Conservation (phyloP, 1,284 basidiomycete species). For the Pseudozyma sp. region DNA sequence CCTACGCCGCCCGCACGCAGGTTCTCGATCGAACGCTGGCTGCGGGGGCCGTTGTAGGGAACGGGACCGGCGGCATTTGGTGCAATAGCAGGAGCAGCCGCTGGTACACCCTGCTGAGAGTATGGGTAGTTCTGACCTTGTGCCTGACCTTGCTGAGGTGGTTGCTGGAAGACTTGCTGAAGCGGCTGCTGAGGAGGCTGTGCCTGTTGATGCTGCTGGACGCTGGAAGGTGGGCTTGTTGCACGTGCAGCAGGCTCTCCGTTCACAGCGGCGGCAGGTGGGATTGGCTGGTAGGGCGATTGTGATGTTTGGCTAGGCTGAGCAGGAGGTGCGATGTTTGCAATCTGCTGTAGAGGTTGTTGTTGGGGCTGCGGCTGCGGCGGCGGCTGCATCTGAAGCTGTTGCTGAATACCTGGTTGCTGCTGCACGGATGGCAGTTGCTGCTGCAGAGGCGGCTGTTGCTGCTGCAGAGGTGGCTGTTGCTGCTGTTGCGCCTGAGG, state of each 20-base stretch:
- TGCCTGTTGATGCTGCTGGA: slow-evolving; percentile 26
- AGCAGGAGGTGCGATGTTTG: slow-evolving; percentile 10
- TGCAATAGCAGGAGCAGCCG: slow-evolving; percentile 8
- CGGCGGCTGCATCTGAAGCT: background rate
- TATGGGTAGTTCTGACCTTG: slow-evolving; percentile 25
- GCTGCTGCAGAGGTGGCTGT: slow-evolving; percentile 9
- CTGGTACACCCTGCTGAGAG: slow-evolving; percentile 22
- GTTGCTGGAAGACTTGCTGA: slow-evolving; percentile 23
- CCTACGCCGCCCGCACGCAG: slow-evolving; percentile 47
- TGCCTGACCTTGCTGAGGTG: slow-evolving; percentile 17
- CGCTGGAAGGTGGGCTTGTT: slow-evolving; percentile 22
- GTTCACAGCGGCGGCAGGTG: slow-evolving; percentile 10
- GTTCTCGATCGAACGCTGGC: slow-evolving; percentile 62
- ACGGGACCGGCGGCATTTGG: slow-evolving; percentile 17
- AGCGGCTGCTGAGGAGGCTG: slow-evolving; percentile 12
- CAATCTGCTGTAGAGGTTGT: slow-evolving; percentile 16
- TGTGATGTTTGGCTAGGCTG: slow-evolving; percentile 7
- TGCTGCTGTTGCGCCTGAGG: slow-evolving; percentile 6
- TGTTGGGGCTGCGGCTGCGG: slow-evolving; percentile 1
- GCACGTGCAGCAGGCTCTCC: slow-evolving; percentile 24
- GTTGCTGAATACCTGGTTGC: slow-evolving; percentile 10
- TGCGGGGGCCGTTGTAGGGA: slow-evolving; percentile 52
- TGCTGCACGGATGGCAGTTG: slow-evolving; percentile 5
- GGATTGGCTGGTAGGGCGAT: slow-evolving; percentile 23
- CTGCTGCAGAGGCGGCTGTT: no score